Evolutionary conservation across 208 protist species (phyloP), one percentile per base, ranked within the genome.

Genomic region (Trypanosoma congolense): DNA sequence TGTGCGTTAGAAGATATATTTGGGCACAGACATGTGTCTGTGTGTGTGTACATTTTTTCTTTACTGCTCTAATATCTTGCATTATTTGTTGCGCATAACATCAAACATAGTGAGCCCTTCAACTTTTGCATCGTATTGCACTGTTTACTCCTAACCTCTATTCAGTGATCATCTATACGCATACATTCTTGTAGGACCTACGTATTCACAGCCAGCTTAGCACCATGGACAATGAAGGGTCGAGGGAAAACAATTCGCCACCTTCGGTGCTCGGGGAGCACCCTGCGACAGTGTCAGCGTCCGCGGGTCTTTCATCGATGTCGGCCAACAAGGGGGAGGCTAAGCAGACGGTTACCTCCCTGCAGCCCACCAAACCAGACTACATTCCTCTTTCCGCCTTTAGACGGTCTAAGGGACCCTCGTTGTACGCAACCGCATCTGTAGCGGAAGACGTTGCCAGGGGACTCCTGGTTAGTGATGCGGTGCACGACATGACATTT

Each of bases 281-380:
- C 6, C 33, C 33, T 38, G 12, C 33, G 12, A 38, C 33, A 38
- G 12, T 12, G 33, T 0, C 42, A n/a, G 21, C 42, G 12, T 6
- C 21, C 6, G 42, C 18, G n/a, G 42, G 21, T 22, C 42, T 9
- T 9, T 19, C 21, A 24, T 6, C 9, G 42, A n/a, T 22, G 42
- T n/a, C 42, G 38, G 12, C 16, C 22, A 16, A 2, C 26, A 8
- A 18, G 38, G 49, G 4, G 6, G 25, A 56, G 24, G 35, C 2
- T 9, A 24, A 14, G 49, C 48, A 44, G 29, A 14, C 22, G 46
- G 8, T n/a, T 4, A 41, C 28, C 1, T 48, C 53, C 12, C 36
- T 40, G 26, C 60, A 61, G 41, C 61, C 61, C 29, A 25, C 47
- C 2, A 68, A 68, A 30, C 61, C 61, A n/a, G 61, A 68, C 26